Percentiles rank a stretch among this genome's conserved stretches.
phyloP scores from a whole-genome alignment of 2,329 filamentous ascomycete species.

The Neopestalotiopsis sp. region DNA sequence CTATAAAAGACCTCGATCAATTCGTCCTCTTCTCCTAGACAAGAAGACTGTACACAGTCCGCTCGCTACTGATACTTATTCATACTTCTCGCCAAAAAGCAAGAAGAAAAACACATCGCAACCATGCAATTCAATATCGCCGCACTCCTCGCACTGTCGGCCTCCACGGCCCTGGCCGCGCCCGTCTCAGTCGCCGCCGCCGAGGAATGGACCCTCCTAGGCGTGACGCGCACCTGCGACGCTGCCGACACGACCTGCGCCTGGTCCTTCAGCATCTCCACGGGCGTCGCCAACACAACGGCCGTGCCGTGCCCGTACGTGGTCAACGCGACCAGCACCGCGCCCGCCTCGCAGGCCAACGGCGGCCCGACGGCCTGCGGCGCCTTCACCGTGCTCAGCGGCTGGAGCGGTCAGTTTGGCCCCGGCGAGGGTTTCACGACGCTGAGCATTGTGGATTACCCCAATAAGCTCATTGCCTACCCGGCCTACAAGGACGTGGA shows the following conservation, averaged over 20 bases:
- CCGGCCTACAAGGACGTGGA: constrained; percentile 59
- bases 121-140: constrained; percentile 23
- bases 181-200: constrained; percentile 34
- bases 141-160: constrained; percentile 25
- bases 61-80: background rate
- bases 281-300: constrained; percentile 31
- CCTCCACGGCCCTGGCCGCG: constrained; percentile 30
- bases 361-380: constrained; percentile 51
- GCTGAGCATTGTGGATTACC: constrained; percentile 52
- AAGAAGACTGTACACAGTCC: background rate
- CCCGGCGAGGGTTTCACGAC: constrained; percentile 58
- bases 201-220: constrained; percentile 44
- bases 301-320: constrained; percentile 44
- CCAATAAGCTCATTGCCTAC: constrained; percentile 50
- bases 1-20: background rate
- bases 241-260: constrained; percentile 42
- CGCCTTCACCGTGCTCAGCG: constrained; percentile 54
- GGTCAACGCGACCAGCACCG: constrained; percentile 35
- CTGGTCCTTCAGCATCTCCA: constrained; percentile 48
- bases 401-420: constrained; percentile 63
- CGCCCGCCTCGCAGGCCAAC: constrained; percentile 40
- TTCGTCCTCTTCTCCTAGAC: background rate
- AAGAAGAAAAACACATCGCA: background rate
- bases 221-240: constrained; percentile 45
- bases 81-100: background rate